Evolutionary conservation across 192 early-diverging fungal species (phyloP).

Genomic region (Linnemannia schmuckeri): DNA sequence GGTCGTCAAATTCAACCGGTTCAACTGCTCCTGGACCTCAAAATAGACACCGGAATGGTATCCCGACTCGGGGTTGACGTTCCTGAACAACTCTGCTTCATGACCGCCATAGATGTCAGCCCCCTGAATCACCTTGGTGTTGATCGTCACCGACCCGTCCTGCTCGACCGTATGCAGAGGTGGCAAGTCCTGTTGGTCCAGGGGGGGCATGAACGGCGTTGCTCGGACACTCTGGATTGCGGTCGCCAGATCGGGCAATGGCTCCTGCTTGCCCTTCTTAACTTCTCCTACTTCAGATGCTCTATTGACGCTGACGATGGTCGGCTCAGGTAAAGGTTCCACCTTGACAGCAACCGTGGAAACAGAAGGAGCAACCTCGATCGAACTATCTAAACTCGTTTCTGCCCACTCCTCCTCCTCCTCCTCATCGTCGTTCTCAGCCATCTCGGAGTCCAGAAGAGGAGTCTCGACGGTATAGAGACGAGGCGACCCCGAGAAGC

Average conservation of each 20-base stretch:
- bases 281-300: not conserved
- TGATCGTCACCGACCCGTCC: conserved; percentile 20
- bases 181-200: conserved; percentile 39
- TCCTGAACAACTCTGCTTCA: not conserved
- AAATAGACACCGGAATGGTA: conserved; percentile 35
- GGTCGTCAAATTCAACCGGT: conserved; percentile 14
- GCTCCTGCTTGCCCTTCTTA: not conserved
- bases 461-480: not conserved
- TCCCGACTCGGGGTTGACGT: conserved; percentile 37
- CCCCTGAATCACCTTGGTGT: conserved; percentile 11
- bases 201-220: conserved; percentile 24
- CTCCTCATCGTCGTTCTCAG: not conserved
- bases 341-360: not conserved
- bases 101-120: not conserved
- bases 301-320: not conserved
- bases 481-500: not conserved
- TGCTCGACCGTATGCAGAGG: conserved; percentile 7
- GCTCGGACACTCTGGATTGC: conserved; percentile 17
- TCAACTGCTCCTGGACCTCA: conserved; percentile 33
- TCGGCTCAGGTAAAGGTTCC: not conserved
- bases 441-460: not conserved
- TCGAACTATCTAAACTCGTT: not conserved
- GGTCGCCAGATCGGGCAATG: not conserved
- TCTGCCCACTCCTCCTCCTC: not conserved
- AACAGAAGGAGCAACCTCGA: not conserved